These are phyloP conservation scores for Austroboletus olivaceoglutinosus DNA, from an alignment of 1,284 basidiomycete genomes.

Conservation along the genomic window DNA sequence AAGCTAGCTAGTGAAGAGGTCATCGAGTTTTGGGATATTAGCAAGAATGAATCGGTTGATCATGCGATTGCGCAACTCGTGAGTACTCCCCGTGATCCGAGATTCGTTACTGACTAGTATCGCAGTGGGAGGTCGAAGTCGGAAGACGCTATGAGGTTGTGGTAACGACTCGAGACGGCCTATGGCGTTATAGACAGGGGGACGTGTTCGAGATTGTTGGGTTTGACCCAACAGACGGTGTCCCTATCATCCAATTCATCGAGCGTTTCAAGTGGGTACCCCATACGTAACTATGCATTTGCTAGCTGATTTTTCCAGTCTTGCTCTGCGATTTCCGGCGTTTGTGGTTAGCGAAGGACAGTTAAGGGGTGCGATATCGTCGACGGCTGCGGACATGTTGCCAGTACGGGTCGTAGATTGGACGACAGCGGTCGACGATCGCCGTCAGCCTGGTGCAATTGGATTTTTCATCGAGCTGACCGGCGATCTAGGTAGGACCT, in stretches of 20 bases:
- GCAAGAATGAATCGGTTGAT: background rate
- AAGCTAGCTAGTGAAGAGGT: background rate
- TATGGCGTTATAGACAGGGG: conserved; percentile 26
- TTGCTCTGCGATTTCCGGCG: conserved; percentile 10
- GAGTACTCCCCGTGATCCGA: background rate
- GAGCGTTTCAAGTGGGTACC: conserved; percentile 13
- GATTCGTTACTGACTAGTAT: background rate
- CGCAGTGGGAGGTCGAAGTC: conserved; percentile 21
- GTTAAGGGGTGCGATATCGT: conserved; percentile 10
- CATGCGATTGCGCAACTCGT: conserved; percentile 4
- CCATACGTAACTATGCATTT: background rate
- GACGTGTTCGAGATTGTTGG: conserved; percentile 25
- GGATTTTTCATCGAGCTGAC: conserved; percentile 23
- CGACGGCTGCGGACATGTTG: background rate
- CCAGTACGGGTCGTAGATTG: conserved; percentile 15
- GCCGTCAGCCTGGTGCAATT: conserved; percentile 10
- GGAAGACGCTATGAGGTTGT: conserved; percentile 22
- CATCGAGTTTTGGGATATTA: conserved; percentile 12
- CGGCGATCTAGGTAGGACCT: conserved; percentile 9
- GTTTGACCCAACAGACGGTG: conserved; percentile 19
- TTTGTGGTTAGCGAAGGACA: conserved; percentile 11
- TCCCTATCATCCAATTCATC: conserved; percentile 19
- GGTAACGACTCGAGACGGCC: conserved; percentile 17
- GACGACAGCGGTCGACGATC: conserved; percentile 18
- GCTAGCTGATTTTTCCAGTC: conserved; percentile 1